Base-by-base conservation (phyloP, 1,284 basidiomycete genomes). In the Boletellus sp. region DNA sequence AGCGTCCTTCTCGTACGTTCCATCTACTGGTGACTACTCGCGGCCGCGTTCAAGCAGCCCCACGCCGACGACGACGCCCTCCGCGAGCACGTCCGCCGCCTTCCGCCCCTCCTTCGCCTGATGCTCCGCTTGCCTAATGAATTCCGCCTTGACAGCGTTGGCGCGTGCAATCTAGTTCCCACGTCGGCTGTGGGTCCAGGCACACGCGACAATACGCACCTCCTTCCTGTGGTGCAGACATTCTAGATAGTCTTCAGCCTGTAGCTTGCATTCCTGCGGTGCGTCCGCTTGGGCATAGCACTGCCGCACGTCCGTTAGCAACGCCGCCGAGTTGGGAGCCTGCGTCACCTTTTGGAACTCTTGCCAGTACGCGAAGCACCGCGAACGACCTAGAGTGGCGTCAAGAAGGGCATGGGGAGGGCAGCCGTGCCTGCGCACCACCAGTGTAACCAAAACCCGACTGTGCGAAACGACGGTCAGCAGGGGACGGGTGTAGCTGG, bases 301-400 rank as follows among this genome's bases (percentile, higher is more conserved):
- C 88, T 97, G 56, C 40, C 30, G 11, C 40, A 30, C 47, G 15
- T 36, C 11, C 46, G 11, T 55, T 35, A 53, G 33, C 16, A 51
- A 24, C 18, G 48, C 36, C 32, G 37, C 16, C 37, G 19, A 39
- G 28, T 46, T 47, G 21, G 55, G 21, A 19, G 22, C 26, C 4
- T 8, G 18, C 7, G 71, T 51, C 56, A 88, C 89, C 69, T 89
- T 91, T 58, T 85, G 80, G 73, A 93, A 91, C 66, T 91, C 90
- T 65, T 95, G 92, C 93, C 94, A 97, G 73, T 89, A 92, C 7
- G 83, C 78, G 71, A 95, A 95, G 75, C 94, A 97, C 63, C 92
- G 83, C 60, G 91, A 87, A 64, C 86, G 85, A 64, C 91, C 91
- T 93, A 63, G 30, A 22, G 26, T 33, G 22, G n/a, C 18, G 55